Evolutionary conservation across 2,329 filamentous ascomycete species (phyloP).

Genomic region (Xylaria sp.): DNA sequence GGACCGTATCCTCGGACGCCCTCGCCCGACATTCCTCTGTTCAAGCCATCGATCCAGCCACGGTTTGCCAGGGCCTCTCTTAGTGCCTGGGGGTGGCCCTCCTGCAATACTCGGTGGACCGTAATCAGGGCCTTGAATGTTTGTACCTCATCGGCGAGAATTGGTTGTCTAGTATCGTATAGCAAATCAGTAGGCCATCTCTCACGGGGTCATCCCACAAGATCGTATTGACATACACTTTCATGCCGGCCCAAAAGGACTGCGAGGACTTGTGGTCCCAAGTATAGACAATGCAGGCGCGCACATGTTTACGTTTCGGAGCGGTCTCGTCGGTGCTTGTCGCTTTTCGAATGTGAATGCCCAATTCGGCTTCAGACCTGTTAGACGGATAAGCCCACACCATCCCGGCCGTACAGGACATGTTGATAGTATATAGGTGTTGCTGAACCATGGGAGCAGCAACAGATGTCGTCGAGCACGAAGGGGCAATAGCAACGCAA

Average conservation of each 20-base stretch:
- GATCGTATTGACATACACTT: constrained; percentile 75
- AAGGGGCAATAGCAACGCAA: constrained; percentile 6
- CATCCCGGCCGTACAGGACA: constrained; percentile 37
- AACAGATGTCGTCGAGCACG: constrained; percentile 7
- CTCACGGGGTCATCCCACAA: neutral
- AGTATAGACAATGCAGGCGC: constrained; percentile 97
- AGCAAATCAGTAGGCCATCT: constrained; percentile 35
- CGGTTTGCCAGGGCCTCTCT: constrained; percentile 90
- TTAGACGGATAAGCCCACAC: constrained; percentile 37
- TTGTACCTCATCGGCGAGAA: constrained; percentile 97
- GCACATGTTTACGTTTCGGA: constrained; percentile 90
- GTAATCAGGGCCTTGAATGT: constrained; percentile 99
- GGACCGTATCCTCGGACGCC: constrained; percentile 91
- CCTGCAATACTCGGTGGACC: constrained; percentile 96
- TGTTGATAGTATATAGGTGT: constrained; percentile 21
- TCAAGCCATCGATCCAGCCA: constrained; percentile 92
- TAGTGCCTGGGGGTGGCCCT: constrained; percentile 89
- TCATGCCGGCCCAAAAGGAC: constrained; percentile 98
- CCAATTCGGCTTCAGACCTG: constrained; percentile 75
- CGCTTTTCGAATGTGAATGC: constrained; percentile 77
- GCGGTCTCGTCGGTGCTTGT: constrained; percentile 75
- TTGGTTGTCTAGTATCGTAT: constrained; percentile 77
- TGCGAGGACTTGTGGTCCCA: constrained; percentile 98
- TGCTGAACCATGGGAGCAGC: constrained; percentile 13
- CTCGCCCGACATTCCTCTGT: constrained; percentile 83